phyloP scores from a whole-genome alignment of 768 basidiomycete species.

The Sporobolomyces phaffii region DNA sequence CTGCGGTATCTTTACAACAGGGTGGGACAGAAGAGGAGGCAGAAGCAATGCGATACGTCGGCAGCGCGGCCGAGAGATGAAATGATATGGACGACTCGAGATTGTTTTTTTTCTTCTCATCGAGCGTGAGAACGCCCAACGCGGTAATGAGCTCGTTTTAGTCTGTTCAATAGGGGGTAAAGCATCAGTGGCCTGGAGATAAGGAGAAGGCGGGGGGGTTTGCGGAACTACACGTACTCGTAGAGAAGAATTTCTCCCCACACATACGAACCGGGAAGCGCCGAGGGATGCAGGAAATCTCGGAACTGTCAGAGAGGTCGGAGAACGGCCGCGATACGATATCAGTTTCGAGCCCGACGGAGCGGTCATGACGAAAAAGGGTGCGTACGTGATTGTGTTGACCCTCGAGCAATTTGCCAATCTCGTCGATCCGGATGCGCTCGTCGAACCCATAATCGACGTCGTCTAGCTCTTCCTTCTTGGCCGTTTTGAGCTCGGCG shows the following conservation, averaged over 20 bases:
- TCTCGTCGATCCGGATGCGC: slow-evolving; percentile 34
- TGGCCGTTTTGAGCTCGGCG: slow-evolving; percentile 2
- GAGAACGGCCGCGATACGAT: too few relatives aligned
- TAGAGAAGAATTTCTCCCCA: slow-evolving; percentile 38
- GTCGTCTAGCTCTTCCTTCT: background rate
- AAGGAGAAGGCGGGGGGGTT: background rate
- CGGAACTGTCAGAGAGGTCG: slow-evolving; percentile 7
- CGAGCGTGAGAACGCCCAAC: slow-evolving; percentile 17
- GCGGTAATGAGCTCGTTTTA: slow-evolving; percentile 20
- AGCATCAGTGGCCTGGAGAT: background rate
- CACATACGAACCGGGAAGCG: slow-evolving; percentile 24
- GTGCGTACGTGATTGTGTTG: slow-evolving; percentile 30
- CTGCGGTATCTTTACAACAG: too few relatives aligned
- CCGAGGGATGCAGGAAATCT: slow-evolving; percentile 33
- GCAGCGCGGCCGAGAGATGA: too few relatives aligned
- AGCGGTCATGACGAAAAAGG: background rate
- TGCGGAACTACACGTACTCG: slow-evolving; percentile 16
- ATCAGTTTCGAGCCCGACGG: background rate
- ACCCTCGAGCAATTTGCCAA: slow-evolving; percentile 30
- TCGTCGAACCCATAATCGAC: slow-evolving; percentile 37
- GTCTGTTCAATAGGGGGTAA: background rate
- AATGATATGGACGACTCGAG: too few relatives aligned
- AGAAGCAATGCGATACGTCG: background rate
- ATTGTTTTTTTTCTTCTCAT: too few relatives aligned
- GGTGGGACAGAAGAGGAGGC: background rate